Percentiles rank a stretch among this genome's conserved stretches.
Evolutionary conservation across 306 rosid species (phyloP).

Genomic region (Castanopsis chinensis): DNA sequence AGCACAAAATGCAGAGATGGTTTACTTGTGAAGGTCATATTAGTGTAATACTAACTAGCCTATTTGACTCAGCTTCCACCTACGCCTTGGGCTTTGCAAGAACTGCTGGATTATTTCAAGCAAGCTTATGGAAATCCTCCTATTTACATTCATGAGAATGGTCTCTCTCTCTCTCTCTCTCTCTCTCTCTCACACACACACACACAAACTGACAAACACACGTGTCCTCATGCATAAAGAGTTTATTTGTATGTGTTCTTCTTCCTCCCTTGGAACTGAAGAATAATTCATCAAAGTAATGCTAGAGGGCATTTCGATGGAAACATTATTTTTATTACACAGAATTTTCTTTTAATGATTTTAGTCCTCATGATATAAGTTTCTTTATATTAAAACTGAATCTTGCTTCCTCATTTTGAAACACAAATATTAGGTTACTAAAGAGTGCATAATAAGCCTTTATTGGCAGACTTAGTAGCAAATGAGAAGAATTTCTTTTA

Average conservation of each 20-base stretch:
- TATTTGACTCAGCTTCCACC: slow-evolving; percentile 31
- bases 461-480: background rate
- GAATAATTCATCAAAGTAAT: background rate
- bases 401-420: background rate
- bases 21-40: background rate
- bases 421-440: background rate
- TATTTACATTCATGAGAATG: slow-evolving; percentile 56
- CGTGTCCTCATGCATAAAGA: background rate
- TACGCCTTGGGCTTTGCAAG: slow-evolving; percentile 30
- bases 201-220: background rate
- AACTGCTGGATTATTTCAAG: slow-evolving; percentile 31
- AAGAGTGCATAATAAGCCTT: background rate
- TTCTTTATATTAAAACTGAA: background rate
- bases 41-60: background rate
- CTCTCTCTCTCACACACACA: background rate
- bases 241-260: background rate
- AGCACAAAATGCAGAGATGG: background rate
- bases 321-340: background rate
- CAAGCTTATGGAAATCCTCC: slow-evolving; percentile 41
- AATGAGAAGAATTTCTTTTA: background rate
- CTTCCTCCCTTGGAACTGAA: background rate
- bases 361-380: background rate
- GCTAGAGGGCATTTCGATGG: background rate
- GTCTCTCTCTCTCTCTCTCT: slow-evolving; percentile 15
- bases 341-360: background rate